Percentiles rank a stretch among this genome's conserved stretches.
phyloP scores from a whole-genome alignment of 148 eudicot genomes.

The Limonium bicolor region DNA sequence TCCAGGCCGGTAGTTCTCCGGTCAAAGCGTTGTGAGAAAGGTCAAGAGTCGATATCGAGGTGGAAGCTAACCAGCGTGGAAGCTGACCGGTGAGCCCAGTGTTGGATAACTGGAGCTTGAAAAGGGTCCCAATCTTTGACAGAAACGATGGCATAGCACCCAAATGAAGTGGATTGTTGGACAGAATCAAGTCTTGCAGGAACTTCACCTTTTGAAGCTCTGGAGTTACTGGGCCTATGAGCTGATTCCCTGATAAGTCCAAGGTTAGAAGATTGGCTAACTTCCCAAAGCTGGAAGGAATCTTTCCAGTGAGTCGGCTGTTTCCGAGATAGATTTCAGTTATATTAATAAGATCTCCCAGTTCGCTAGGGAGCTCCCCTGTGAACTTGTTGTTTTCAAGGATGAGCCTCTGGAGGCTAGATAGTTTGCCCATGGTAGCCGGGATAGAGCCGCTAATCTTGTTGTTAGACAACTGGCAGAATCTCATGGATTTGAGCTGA shows the following conservation, averaged over 20 bases:
- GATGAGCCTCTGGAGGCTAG: constrained; percentile 28
- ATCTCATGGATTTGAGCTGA: constrained; percentile 27
- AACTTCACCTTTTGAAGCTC: constrained; percentile 25
- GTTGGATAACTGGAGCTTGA: constrained; percentile 22
- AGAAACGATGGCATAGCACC: constrained; percentile 33
- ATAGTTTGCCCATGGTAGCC: constrained; percentile 31
- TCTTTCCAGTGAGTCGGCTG: constrained; percentile 36
- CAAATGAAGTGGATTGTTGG: constrained; percentile 44
- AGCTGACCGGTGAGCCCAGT: constrained; percentile 49
- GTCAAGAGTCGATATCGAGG: constrained; percentile 37
- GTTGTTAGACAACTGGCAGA: constrained; percentile 26
- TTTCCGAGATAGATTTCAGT: constrained; percentile 33
- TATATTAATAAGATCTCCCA: constrained; percentile 31
- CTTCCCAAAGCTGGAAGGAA: constrained; percentile 47
- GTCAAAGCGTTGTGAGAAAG: constrained; percentile 39
- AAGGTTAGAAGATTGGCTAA: constrained; percentile 27
- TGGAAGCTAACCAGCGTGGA: constrained; percentile 38
- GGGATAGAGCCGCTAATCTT: constrained; percentile 39
- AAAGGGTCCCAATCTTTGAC: constrained; percentile 18
- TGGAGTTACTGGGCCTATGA: constrained; percentile 32
- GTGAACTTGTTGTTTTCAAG: constrained; percentile 44
- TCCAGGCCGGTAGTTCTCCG: constrained; percentile 63
- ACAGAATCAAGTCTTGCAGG: constrained; percentile 38
- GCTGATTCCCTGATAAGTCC: constrained; percentile 46
- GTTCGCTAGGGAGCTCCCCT: constrained; percentile 44